phyloP scores from a whole-genome alignment of 495 filamentous ascomycete species.

The Penicillium fimorum region DNA sequence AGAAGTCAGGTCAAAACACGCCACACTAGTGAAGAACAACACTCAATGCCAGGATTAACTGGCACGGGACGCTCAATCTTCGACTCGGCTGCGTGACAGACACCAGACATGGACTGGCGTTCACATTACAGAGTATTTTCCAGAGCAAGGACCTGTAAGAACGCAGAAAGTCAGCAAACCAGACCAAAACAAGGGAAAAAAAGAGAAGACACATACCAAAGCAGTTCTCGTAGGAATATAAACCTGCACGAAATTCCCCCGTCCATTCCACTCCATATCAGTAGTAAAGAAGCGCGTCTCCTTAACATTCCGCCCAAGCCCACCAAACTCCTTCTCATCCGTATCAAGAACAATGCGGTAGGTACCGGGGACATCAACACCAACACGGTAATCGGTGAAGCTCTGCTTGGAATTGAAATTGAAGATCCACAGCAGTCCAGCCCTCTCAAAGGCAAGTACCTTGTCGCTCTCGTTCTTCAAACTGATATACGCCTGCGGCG shows the following conservation, averaged over 20 bases:
- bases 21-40: neutral
- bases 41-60: neutral
- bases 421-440: slow-evolving; percentile 87
- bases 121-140: slow-evolving; percentile 45
- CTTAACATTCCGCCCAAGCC: slow-evolving; percentile 71
- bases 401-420: slow-evolving; percentile 90
- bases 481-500: slow-evolving; percentile 83
- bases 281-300: slow-evolving; percentile 87
- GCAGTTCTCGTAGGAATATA: slow-evolving; percentile 87
- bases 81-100: neutral
- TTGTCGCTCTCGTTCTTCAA: slow-evolving; percentile 95
- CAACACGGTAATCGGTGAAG: slow-evolving; percentile 90
- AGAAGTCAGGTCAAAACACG: neutral
- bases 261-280: slow-evolving; percentile 79
- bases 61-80: neutral
- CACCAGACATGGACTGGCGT: neutral
- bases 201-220: slow-evolving; percentile 59
- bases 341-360: slow-evolving; percentile 86
- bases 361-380: slow-evolving; percentile 77
- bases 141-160: slow-evolving; percentile 50
- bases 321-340: slow-evolving; percentile 75
- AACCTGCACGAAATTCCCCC: slow-evolving; percentile 86
- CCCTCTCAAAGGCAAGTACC: slow-evolving; percentile 93
- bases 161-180: slow-evolving; percentile 12
- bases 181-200: neutral